Base-by-base conservation (phyloP, 1,139 yeast genomes). In the Debaryomyces nepalensis region DNA sequence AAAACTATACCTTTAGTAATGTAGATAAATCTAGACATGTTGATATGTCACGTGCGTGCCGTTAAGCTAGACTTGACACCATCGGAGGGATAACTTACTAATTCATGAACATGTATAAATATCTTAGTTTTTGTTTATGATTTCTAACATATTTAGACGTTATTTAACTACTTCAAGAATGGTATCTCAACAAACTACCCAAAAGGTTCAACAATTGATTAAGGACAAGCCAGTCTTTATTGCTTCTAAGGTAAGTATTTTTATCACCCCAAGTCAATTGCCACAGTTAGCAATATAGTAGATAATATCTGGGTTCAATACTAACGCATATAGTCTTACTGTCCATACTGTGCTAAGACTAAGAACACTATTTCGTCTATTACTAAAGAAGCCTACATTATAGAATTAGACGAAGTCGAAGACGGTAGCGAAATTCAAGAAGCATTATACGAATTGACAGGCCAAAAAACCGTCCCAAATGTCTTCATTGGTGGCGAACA, bases 391-490 rank as follows among this genome's bases (percentile, higher is more conserved):
- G 85, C 88, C 26, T 71, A 75, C 51, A 73, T 86, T 33, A 52
- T 86, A 50, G 93, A 87, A 63, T 75, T 87, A 61, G 87, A 87
- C 64, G 63, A 60, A 48, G 41, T 54, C 15, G 58, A 48, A 21
- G 76, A 72, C 45, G 78, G 78, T 43, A 59, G 63, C 41, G 75
- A 69, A 47, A 80, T 91, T 54, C 98, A 93, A 70, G 84, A 77
- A 39, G 95, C 95, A 45, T 75, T 93, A 49, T 63, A 59, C 36
- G 82, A 85, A 58, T 65, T 89, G 50, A 85, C 95, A 31, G 96
- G 97, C 48, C 98, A 93, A 73, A 77, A 81, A 54, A 89, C 97
- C 30, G 98, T 93, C 45, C 99, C 99, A 49, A 91, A 87, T 66
- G 79, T 93, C 51, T 90, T 85, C 69, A 90, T 93, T 62, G 82